Evolutionary conservation across 306 rosid species (phyloP), one percentile per base, ranked within the genome.

Genomic region (Purshia tridentata): DNA sequence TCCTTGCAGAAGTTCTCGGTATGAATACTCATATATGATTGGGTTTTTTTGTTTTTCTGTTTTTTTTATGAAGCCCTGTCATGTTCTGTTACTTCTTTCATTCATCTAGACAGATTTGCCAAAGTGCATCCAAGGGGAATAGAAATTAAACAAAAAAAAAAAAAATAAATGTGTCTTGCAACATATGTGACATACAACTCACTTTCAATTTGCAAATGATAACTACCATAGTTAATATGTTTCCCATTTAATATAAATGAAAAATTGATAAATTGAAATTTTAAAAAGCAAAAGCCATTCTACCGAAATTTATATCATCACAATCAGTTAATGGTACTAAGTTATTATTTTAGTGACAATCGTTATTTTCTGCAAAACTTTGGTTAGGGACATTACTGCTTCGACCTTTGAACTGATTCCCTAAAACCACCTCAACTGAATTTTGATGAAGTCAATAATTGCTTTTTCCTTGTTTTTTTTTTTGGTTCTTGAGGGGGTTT

Each of bases 1-100:
- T 77, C 97, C 41, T 83, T 93, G 89, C 86, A 90, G 54, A 91
- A 93, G 79, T 93, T 93, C 66, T 89, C 97, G 11, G 98, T 93
- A 86, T 18, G 89, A 29, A 18, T 23, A 15, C 23, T 15, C 16
- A 47, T 6, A 29, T 40, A 6, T 22, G 6, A 4, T 65, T 18
- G 22, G 42, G 14, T 16, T 60, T 37, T 40, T 8, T 13, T 39
- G 1, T 56, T 14, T 13, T n/a, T n/a, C n/a, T n/a, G n/a, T n/a
- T n/a, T 59, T 29, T 6, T 29, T 29, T 16, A 18, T 52, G 71
- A 29, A 44, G 19, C 13, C 22, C 37, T 15, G 7, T 40, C 53
- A 40, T 49, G 39, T 75, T 19, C 50, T 46, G 39, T 45, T 16
- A 7, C 16, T 2, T 15, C 44, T 35, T 15, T 35, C 2, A 12